Base-by-base conservation (phyloP, 192 early-diverging fungal species). In the Mortierella hygrophila region DNA sequence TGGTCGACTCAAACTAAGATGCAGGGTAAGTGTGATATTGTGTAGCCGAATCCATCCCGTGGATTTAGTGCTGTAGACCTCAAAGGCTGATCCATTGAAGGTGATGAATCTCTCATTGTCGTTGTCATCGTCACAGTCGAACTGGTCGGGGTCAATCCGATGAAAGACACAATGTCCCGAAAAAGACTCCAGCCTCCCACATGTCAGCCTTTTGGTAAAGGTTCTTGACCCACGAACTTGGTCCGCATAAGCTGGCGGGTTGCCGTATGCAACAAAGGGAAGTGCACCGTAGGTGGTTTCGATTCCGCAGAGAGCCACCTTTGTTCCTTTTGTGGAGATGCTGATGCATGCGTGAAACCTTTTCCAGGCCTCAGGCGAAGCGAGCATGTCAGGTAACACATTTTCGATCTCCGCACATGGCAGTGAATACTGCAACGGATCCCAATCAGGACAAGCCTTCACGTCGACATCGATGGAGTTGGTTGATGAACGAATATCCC, bases 21-120 rank as follows among this genome's bases (percentile, higher is more conserved):
- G 1, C n/a, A 6, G 60, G 26, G n/a, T 3, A 9, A 63, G 26
- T 9, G 60, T 63, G 60, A 63, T 63, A 0, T 10, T 26, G 9
- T 63, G 26, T 9, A 80, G 15, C 6, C 1, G 35, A 18, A 1
- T 40, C 79, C 79, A 80, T 6, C 46, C 47, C 26, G 60, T 32
- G 35, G 21, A 37, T n/a, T 69, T 20, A 6, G 46, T 74, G 16
- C 35, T 74, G 46, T 80, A 80, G 44, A 80, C 57, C 3, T 41
- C 18, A 21, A 80, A 23, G 4, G 6, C 10, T 1, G 10, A 35
- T 38, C 72, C 79, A 69, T 80, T 60, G 23, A 15, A 74, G 6
- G 42, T 47, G 35, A 55, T 26, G 47, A 74, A 69, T 3, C 47
- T 35, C 18, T 80, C 79, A 23, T 21, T 63, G 9, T 63, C 42